Percentiles rank a stretch among this genome's conserved stretches.
Conservation (phyloP, 257 asterid genomes). For the Jacaranda copaia region DNA sequence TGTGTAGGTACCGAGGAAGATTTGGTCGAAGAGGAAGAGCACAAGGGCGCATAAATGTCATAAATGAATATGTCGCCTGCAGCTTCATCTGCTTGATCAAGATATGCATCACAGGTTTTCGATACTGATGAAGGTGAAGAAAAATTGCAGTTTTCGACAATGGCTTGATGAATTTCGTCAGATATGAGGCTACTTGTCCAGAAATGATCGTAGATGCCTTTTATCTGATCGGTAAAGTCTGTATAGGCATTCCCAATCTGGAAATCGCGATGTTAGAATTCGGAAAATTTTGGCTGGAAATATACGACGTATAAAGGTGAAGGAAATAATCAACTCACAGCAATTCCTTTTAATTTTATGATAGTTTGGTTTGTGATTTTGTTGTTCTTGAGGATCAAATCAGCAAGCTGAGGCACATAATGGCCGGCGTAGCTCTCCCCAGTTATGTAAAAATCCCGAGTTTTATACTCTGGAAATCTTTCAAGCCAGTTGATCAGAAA, state of each 20-base stretch:
- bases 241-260: slow-evolving; percentile 68
- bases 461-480: slow-evolving; percentile 76
- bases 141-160: slow-evolving; percentile 52
- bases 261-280: not conserved
- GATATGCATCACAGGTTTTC: not conserved
- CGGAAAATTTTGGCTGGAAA: not conserved
- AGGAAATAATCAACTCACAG: slow-evolving; percentile 47
- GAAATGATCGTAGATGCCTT: slow-evolving; percentile 47
- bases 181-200: slow-evolving; percentile 64
- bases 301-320: not conserved
- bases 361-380: slow-evolving; percentile 51
- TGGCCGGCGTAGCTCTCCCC: slow-evolving; percentile 88
- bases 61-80: slow-evolving; percentile 30
- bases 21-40: slow-evolving; percentile 26
- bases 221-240: slow-evolving; percentile 29
- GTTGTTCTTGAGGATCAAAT: slow-evolving; percentile 56
- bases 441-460: slow-evolving; percentile 55
- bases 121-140: slow-evolving; percentile 33
- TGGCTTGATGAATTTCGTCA: slow-evolving; percentile 52
- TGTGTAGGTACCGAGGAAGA: slow-evolving; percentile 27
- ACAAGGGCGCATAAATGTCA: slow-evolving; percentile 61
- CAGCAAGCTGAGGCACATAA: slow-evolving; percentile 74
- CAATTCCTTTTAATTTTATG: slow-evolving; percentile 64
- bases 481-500: slow-evolving; percentile 73
- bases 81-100: slow-evolving; percentile 10